These are phyloP conservation scores for Eucalyptus tenuipes DNA, from an alignment of 345 rosid species.

Conservation along the genomic window DNA sequence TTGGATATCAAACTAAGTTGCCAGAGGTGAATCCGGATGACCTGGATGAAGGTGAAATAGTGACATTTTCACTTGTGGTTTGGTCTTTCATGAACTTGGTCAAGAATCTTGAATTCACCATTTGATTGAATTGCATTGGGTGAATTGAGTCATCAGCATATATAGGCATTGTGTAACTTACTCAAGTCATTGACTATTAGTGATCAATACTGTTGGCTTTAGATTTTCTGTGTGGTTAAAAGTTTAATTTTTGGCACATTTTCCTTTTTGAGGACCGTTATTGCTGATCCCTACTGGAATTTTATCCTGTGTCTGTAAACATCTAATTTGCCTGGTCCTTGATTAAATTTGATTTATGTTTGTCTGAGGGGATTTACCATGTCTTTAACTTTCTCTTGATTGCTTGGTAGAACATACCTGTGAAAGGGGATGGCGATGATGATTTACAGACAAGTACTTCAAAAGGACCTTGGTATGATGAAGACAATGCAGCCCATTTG, in stretches of 20 bases:
- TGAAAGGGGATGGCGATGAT: conserved; percentile 15
- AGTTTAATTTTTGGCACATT: not conserved
- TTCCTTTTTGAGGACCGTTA: not conserved
- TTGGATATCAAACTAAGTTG: not conserved
- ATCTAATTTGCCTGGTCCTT: not conserved
- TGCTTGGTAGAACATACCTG: conserved; percentile 12
- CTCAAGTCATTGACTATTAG: not conserved
- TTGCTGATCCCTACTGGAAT: not conserved
- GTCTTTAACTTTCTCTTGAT: not conserved
- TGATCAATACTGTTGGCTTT: not conserved
- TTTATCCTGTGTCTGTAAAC: not conserved
- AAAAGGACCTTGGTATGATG: conserved; percentile 9
- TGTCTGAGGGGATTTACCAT: not conserved
- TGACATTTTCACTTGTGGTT: not conserved
- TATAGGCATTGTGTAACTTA: not conserved
- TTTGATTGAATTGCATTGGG: not conserved
- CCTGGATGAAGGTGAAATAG: not conserved
- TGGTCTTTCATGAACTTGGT: not conserved
- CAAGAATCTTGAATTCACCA: not conserved
- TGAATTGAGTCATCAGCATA: not conserved
- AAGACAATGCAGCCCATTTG: conserved; percentile 13
- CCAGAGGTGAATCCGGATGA: not conserved
- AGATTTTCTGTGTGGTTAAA: not conserved
- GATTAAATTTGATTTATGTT: not conserved
- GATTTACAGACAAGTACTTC: conserved; percentile 14